A percentile compares a stretch with the other conserved stretches of the same genome.
phyloP scores from a whole-genome alignment of 495 filamentous ascomycete species.

The Thozetella sp. region DNA sequence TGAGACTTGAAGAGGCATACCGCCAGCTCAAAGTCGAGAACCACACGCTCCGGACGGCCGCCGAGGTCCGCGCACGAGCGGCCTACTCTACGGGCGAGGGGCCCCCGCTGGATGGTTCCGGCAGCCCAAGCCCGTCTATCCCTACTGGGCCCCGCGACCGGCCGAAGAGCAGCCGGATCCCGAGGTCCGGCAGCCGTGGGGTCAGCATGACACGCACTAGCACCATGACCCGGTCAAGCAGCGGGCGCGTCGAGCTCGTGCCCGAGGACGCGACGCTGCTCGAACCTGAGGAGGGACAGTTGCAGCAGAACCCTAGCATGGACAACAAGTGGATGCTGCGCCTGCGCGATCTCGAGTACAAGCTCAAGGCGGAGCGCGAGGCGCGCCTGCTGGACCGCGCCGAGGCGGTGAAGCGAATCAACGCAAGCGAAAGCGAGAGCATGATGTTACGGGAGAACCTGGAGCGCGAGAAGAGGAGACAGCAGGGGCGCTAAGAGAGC shows the following conservation, averaged over 20 bases:
- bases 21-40: constrained; percentile 83
- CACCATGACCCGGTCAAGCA: constrained; percentile 21
- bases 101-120: constrained; percentile 26
- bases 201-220: constrained; percentile 15
- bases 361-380: constrained; percentile 88
- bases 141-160: constrained; percentile 47
- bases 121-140: constrained; percentile 49
- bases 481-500: constrained; percentile 1
- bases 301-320: constrained; percentile 5
- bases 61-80: constrained; percentile 40
- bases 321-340: constrained; percentile 83
- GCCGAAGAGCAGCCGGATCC: constrained; percentile 32
- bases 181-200: constrained; percentile 27
- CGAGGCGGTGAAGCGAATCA: constrained; percentile 80
- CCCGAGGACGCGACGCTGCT: constrained; percentile 7
- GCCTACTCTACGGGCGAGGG: constrained; percentile 21
- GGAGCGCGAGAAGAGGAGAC: constrained; percentile 48
- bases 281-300: constrained; percentile 5
- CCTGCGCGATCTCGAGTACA: constrained; percentile 81
- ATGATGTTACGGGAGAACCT: constrained; percentile 69
- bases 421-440: constrained; percentile 81
- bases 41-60: constrained; percentile 64
- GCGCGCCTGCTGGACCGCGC: constrained; percentile 81
- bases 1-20: constrained; percentile 77
- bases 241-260: constrained; percentile 9